Conservation (phyloP, 2,329 filamentous ascomycete genomes). For the Neonectria magnoliae region DNA sequence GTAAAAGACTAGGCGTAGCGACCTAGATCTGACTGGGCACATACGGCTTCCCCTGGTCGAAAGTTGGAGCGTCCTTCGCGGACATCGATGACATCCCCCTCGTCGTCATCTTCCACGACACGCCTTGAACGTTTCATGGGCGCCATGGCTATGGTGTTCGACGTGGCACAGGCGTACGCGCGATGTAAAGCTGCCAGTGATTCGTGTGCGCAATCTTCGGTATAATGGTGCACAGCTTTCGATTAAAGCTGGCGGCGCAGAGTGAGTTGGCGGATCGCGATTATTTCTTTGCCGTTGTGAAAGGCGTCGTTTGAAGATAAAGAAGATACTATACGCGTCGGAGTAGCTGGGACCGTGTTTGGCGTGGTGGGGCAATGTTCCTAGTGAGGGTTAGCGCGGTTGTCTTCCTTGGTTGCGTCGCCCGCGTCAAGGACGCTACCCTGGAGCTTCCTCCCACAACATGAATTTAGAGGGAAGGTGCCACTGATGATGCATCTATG, state of each 20-base stretch:
- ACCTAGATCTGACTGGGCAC: constrained; percentile 38
- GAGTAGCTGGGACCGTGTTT: constrained; percentile 29
- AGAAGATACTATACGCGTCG: constrained; percentile 38
- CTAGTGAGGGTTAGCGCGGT: constrained; percentile 23
- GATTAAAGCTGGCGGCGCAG: not conserved
- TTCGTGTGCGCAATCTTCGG: not conserved
- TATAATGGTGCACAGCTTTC: not conserved
- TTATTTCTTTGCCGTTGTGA: not conserved
- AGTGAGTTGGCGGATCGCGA: not conserved
- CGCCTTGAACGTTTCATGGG: constrained; percentile 56
- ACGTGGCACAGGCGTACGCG: constrained; percentile 17
- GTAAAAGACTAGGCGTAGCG: not conserved
- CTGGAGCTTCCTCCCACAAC: constrained; percentile 5
- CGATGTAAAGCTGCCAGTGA: not conserved
- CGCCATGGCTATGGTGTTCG: constrained; percentile 39
- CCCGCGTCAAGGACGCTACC: constrained; percentile 2
- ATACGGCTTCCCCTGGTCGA: constrained; percentile 51
- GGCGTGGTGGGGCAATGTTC: constrained; percentile 11
- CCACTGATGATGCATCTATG: not conserved
- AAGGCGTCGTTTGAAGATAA: constrained; percentile 4
- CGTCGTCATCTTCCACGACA: constrained; percentile 47
- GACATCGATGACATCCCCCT: constrained; percentile 48
- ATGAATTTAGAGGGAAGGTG: not conserved
- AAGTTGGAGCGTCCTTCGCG: constrained; percentile 55
- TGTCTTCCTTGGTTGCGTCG: not conserved